These are phyloP conservation scores for Actinidia arguta DNA, from an alignment of 179 eudicot species.

Conservation along the genomic window DNA sequence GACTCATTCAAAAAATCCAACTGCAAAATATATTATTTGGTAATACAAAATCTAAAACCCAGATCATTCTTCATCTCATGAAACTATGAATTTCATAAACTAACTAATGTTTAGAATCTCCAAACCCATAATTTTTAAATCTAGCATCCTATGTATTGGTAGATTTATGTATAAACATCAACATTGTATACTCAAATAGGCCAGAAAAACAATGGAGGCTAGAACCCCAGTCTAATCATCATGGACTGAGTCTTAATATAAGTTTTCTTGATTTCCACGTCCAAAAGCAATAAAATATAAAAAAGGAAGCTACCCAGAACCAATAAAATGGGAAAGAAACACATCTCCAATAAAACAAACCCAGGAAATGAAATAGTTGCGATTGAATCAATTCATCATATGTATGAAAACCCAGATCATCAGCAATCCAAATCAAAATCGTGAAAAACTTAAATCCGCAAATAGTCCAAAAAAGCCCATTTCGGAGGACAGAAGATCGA, in stretches of 20 bases:
- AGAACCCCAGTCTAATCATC: slow-evolving; percentile 4
- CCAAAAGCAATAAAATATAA: not conserved
- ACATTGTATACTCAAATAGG: no score
- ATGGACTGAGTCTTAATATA: not conserved
- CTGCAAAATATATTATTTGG: not conserved
- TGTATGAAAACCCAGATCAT: slow-evolving; percentile 20
- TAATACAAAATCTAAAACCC: not conserved
- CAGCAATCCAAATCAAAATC: not conserved
- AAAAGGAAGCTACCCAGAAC: not conserved
- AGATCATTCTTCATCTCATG: slow-evolving; percentile 9
- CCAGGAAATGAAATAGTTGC: not conserved
- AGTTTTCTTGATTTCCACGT: slow-evolving; percentile 29
- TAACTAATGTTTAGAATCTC: not conserved
- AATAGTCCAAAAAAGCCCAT: not conserved
- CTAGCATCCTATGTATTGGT: no score
- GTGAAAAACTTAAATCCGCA: not conserved
- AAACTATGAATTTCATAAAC: not conserved
- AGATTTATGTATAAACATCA: no score
- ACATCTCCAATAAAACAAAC: not conserved
- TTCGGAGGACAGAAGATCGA: not conserved
- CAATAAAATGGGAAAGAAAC: not conserved
- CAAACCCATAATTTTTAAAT: not conserved
- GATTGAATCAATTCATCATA: slow-evolving; percentile 18
- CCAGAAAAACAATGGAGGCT: no score
- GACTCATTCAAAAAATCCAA: not conserved